Evolutionary conservation across 1,139 yeast species (phyloP).

Genomic region (Geotrichum candidum): DNA sequence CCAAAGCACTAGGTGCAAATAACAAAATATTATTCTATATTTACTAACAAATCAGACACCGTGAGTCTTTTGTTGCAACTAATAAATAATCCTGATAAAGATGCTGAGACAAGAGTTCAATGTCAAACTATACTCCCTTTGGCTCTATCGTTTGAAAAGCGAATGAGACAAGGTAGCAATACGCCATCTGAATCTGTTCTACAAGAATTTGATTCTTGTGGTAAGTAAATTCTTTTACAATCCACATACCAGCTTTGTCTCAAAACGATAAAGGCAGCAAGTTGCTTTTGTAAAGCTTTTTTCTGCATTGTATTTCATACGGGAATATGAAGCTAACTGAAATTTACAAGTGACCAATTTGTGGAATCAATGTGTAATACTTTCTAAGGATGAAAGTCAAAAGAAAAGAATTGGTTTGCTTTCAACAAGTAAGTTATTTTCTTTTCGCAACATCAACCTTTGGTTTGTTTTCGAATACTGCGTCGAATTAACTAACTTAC

Average conservation of each 20-base stretch:
- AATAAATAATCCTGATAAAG: slow-evolving; percentile 7
- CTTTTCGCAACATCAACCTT: too few species aligned
- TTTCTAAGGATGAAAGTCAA: slow-evolving; percentile 14
- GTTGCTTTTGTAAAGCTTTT: neutral
- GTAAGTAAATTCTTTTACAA: slow-evolving; percentile 1
- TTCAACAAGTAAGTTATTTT: neutral
- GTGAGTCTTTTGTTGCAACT: slow-evolving; percentile 1
- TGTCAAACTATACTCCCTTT: slow-evolving; percentile 18
- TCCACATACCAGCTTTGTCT: neutral
- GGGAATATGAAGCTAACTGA: neutral
- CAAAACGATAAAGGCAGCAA: too few species aligned
- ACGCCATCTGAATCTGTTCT: slow-evolving; percentile 1
- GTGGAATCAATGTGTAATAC: slow-evolving; percentile 14
- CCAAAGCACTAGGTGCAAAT: too few species aligned
- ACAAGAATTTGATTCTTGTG: slow-evolving; percentile 12
- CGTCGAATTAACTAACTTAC: neutral
- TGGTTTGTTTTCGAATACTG: neutral
- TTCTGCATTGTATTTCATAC: too few species aligned
- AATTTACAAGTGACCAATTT: slow-evolving; percentile 1
- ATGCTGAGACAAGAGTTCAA: slow-evolving; percentile 10
- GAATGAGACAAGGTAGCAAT: slow-evolving; percentile 6
- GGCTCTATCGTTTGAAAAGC: slow-evolving; percentile 17
- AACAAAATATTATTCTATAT: neutral
- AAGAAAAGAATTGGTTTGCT: neutral
- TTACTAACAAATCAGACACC: slow-evolving; percentile 9